Percentiles rank a stretch among this genome's conserved stretches.
These are phyloP conservation scores for Fistulinella prunicolor DNA, from an alignment of 768 basidiomycete species.

Conservation along the genomic window DNA sequence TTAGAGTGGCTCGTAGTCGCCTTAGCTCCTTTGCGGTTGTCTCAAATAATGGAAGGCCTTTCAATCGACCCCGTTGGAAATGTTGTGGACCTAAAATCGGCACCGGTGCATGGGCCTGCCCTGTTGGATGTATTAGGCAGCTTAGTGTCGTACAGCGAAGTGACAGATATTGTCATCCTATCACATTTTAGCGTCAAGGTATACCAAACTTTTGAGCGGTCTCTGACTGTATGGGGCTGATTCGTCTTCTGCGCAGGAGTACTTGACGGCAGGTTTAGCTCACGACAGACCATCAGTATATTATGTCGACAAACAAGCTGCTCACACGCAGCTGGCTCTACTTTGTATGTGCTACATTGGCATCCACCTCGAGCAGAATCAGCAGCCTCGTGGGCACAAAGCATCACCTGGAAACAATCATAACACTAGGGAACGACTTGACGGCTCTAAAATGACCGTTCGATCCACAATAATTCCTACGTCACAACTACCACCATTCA, in stretches of 20 bases:
- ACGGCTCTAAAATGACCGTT: too few species aligned
- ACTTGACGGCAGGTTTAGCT: not conserved
- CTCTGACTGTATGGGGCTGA: not conserved
- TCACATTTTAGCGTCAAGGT: too few species aligned
- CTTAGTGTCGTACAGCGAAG: constrained; percentile 2
- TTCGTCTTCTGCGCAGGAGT: constrained; percentile 1
- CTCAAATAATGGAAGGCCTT: constrained; percentile 5
- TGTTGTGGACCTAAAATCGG: not conserved
- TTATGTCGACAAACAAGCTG: not conserved
- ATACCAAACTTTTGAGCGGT: constrained; percentile 11
- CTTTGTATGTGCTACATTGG: constrained; percentile 10
- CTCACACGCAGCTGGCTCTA: constrained; percentile 1
- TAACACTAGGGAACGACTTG: not conserved
- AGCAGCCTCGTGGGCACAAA: not conserved
- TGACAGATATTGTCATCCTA: constrained; percentile 1
- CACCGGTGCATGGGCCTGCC: too few species aligned
- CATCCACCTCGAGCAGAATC: not conserved
- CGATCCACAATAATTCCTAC: too few species aligned
- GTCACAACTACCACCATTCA: not conserved
- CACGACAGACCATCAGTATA: not conserved
- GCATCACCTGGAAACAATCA: not conserved
- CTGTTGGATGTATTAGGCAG: constrained; percentile 2
- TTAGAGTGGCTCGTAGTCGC: constrained; percentile 5
- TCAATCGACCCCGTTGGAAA: not conserved
- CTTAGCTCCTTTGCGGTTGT: not conserved